Percentiles rank a stretch among this genome's conserved stretches.
phyloP scores from a whole-genome alignment of 345 rosid species.

The Punica granatum region DNA sequence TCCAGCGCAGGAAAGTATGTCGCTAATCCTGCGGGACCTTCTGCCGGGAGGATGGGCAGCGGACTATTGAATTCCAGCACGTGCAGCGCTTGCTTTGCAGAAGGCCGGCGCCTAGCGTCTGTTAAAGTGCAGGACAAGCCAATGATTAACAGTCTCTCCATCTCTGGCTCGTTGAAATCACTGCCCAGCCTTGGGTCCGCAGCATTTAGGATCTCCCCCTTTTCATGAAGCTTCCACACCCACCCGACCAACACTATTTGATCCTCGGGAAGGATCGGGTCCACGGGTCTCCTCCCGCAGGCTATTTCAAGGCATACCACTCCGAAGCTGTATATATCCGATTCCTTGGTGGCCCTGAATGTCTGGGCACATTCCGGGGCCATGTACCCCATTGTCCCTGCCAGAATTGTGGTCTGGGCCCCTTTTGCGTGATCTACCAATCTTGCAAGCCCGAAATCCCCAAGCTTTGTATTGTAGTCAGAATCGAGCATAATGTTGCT shows the following conservation, averaged over 20 bases:
- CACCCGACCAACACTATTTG: neutral
- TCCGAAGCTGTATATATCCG: slow-evolving; percentile 1
- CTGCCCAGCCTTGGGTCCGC: slow-evolving; percentile 1
- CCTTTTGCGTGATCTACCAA: slow-evolving; percentile 5
- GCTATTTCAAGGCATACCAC: neutral
- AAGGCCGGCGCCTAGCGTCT: neutral
- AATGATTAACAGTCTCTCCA: slow-evolving; percentile 8
- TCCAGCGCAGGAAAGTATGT: neutral
- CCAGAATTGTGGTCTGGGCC: neutral
- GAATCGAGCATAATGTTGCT: slow-evolving; percentile 7
- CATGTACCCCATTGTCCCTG: slow-evolving; percentile 2
- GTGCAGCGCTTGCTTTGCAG: neutral
- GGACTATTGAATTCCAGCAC: neutral
- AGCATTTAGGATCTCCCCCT: neutral
- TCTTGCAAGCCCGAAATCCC: slow-evolving; percentile 8
- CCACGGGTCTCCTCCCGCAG: slow-evolving; percentile 1
- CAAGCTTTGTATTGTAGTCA: neutral
- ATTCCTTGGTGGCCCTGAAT: neutral
- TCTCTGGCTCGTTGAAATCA: slow-evolving; percentile 1
- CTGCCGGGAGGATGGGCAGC: neutral
- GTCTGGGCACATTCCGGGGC: slow-evolving; percentile 2
- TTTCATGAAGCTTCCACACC: neutral
- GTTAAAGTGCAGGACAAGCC: slow-evolving; percentile 4
- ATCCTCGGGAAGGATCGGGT: neutral
- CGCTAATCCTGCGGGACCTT: neutral